These are phyloP conservation scores for Suillus clintonianus DNA, from an alignment of 768 basidiomycete species.

Conservation along the genomic window DNA sequence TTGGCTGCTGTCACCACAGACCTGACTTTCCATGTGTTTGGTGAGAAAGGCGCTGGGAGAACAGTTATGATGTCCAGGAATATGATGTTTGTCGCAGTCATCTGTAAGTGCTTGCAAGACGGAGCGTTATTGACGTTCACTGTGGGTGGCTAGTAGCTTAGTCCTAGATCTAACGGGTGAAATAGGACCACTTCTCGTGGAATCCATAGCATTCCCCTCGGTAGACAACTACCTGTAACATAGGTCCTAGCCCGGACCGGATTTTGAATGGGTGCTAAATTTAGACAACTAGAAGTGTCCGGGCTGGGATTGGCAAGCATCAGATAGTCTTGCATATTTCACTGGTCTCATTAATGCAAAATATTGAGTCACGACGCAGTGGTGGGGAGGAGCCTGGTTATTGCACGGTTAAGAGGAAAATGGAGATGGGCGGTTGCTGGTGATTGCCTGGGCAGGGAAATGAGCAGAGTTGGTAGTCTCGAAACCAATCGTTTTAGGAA, in stretches of 20 bases:
- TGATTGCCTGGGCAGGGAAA: not conserved
- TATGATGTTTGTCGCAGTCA: conserved; percentile 9
- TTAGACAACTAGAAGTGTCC: no score
- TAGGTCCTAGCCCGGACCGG: no score
- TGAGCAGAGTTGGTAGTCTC: not conserved
- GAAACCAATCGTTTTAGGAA: no score
- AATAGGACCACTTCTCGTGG: not conserved
- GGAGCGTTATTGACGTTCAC: not conserved
- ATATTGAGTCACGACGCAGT: not conserved
- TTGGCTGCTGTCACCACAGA: not conserved
- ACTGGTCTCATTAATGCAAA: no score
- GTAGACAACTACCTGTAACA: no score
- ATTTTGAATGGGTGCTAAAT: no score
- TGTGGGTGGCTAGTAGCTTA: not conserved
- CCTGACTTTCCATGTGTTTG: conserved; percentile 16
- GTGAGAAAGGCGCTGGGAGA: conserved; percentile 9
- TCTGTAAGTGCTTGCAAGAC: not conserved
- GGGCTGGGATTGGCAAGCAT: no score
- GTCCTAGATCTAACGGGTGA: not conserved
- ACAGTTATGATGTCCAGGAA: conserved; percentile 13
- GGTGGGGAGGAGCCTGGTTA: not conserved
- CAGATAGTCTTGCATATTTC: no score
- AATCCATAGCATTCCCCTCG: not conserved
- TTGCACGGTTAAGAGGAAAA: not conserved
- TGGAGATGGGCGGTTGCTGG: not conserved